Conservation (phyloP, 371 early-diverging fungal species). For the Saksenaea oblongispora region DNA sequence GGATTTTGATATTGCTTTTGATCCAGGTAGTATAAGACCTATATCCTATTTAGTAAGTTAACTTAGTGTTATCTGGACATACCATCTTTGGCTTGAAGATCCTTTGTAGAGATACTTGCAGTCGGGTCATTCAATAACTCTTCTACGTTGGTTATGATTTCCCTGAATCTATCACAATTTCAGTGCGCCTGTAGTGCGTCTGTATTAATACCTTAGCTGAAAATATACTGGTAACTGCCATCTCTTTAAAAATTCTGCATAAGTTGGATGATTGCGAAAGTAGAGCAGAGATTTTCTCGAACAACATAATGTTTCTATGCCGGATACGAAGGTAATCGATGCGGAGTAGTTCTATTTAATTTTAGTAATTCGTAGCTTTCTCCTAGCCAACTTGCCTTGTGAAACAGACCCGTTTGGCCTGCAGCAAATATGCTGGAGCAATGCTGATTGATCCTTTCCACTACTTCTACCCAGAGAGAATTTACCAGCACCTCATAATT, state of each 20-base stretch:
- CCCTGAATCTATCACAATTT: conserved; percentile 47
- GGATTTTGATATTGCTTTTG: conserved; percentile 51
- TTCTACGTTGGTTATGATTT: conserved; percentile 56
- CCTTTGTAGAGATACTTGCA: conserved; percentile 8
- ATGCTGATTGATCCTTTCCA: conserved; percentile 51
- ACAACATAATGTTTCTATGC: conserved; percentile 56
- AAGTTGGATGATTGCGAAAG: conserved; percentile 61
- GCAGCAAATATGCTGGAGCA: conserved; percentile 63
- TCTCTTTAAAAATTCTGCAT: conserved; percentile 71
- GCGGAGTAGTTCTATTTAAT: conserved; percentile 61
- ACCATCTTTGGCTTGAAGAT: conserved; percentile 12
- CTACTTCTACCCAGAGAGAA: conserved; percentile 62
- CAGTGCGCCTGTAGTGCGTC: neutral
- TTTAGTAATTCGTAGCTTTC: neutral
- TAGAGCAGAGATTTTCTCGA: conserved; percentile 51
- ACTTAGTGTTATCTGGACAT: neutral
- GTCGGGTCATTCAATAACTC: conserved; percentile 26
- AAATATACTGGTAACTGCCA: conserved; percentile 81
- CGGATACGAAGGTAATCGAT: conserved; percentile 63
- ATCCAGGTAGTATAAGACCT: conserved; percentile 39
- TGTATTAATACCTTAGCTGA: conserved; percentile 54
- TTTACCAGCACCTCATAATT: conserved; percentile 71
- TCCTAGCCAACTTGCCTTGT: conserved; percentile 44
- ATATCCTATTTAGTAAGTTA: neutral
- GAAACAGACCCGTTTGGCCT: conserved; percentile 77